Conservation (phyloP, 2,329 filamentous ascomycete species). For the Colletotrichum endophyticum region DNA sequence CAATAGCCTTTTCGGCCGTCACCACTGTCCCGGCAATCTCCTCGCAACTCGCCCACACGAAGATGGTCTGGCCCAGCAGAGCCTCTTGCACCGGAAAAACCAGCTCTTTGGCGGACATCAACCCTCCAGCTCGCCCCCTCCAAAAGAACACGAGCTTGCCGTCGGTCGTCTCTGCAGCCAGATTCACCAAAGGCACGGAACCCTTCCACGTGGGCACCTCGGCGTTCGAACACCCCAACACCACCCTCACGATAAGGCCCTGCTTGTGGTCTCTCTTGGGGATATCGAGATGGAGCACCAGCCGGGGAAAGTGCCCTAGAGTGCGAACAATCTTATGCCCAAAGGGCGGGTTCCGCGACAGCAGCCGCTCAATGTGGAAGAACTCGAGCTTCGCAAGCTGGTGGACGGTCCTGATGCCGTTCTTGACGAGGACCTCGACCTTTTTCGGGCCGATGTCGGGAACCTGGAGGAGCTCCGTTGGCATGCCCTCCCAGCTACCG, state of each 20-base stretch:
- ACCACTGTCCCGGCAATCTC: conserved; percentile 72
- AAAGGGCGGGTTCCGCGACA: conserved; percentile 84
- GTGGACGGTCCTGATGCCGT: conserved; percentile 74
- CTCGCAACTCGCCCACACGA: conserved; percentile 82
- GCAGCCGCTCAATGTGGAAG: conserved; percentile 75
- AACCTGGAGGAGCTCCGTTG: conserved; percentile 83
- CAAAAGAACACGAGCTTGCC: conserved; percentile 74
- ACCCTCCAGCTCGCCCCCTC: conserved; percentile 64
- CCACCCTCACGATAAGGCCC: conserved; percentile 63
- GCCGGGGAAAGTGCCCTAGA: conserved; percentile 71
- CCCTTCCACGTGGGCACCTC: conserved; percentile 65
- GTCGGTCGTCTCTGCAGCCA: conserved; percentile 74
- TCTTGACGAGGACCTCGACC: conserved; percentile 74
- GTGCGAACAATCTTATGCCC: conserved; percentile 72
- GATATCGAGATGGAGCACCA: conserved; percentile 46
- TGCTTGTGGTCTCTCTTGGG: conserved; percentile 29
- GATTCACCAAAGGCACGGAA: conserved; percentile 71
- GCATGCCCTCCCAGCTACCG: conserved; percentile 72
- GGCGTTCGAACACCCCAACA: conserved; percentile 75
- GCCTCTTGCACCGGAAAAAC: conserved; percentile 62
- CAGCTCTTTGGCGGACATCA: conserved; percentile 62
- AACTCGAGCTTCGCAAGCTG: conserved; percentile 71
- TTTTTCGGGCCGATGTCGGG: conserved; percentile 76
- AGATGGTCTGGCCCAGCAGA: conserved; percentile 54
- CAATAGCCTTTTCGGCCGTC: conserved; percentile 1